Evolutionary conservation across 2,329 filamentous ascomycete genomes (phyloP), one percentile per base, ranked within the genome.

Genomic region (Nothopassalora personata): DNA sequence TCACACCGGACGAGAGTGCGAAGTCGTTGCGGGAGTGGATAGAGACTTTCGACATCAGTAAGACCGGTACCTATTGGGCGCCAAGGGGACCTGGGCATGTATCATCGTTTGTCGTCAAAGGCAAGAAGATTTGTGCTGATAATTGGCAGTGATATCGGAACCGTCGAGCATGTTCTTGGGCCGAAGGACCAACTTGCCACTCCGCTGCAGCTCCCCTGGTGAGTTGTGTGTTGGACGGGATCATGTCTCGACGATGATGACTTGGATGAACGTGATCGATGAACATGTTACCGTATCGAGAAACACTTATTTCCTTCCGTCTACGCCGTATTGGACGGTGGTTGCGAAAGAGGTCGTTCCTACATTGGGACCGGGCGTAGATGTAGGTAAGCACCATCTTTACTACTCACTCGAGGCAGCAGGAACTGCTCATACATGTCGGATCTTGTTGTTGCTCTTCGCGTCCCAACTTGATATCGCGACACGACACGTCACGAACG

Each of bases 21-120:
- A 75, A 80, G 66, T 84, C 81, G 45, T 74, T 91, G 47, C 73
- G 81, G 0, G 77, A 84, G 30, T 90, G 86, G 80, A 78, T 83
- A 10, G 80, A 72, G 4, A 76, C 74, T 10, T 83, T 90, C 60
- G 83, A 86, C 67, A 82, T 89, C 30, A 78, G 75, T 66, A 86
- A 85, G 72, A 86, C 85, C 5, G 88, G 87, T 7, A 77, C 89
- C 73, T 89, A 83, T 66, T 90, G 87, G 88, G 88, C 87, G 34
- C 88, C 87, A 1, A 77, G 86, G 64, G 88, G 87, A 64, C 81
- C 87, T 58, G 71, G 75, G 85, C 87, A 75, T 76, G 82, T 75
- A 65, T 43, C 23, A 39, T 39, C n/a, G 23, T 46, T 53, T 15
- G 19, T 9, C 31, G 48, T 45, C 30, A 13, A 54, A 13, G 56